Conservation (phyloP, 257 asterid species). For the Nemophila menziesii region DNA sequence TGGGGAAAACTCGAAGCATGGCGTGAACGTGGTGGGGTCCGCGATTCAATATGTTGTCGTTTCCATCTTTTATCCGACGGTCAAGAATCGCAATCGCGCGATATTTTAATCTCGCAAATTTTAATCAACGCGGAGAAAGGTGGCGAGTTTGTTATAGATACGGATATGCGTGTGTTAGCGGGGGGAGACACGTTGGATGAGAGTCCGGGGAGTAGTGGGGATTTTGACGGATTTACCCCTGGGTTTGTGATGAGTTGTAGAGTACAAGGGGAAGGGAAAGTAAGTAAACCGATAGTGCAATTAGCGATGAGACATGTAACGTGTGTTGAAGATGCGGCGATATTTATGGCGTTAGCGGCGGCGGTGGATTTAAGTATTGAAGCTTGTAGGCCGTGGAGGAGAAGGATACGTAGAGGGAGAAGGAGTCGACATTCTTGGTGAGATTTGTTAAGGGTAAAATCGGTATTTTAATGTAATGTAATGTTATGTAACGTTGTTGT, state of each 20-base stretch:
- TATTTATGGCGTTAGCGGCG: constrained; percentile 91
- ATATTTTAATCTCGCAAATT: constrained; percentile 63
- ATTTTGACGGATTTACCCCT: constrained; percentile 53
- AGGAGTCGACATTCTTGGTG: constrained; percentile 66
- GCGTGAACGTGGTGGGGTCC: constrained; percentile 78
- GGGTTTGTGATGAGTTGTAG: constrained; percentile 92
- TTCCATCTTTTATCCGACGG: constrained; percentile 69
- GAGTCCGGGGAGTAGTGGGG: constrained; percentile 85
- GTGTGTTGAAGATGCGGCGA: constrained; percentile 93
- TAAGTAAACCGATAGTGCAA: constrained; percentile 76
- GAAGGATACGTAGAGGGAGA: constrained; percentile 48
- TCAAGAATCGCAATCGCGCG: constrained; percentile 64
- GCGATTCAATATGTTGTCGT: constrained; percentile 68
- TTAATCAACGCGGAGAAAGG: constrained; percentile 72
- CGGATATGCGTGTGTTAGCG: constrained; percentile 47
- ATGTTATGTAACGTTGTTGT: too few relatives aligned
- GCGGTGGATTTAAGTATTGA: constrained; percentile 93
- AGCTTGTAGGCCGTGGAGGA: constrained; percentile 73
- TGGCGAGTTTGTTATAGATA: constrained; percentile 80
- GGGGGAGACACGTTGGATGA: constrained; percentile 52
- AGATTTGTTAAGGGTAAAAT: constrained; percentile 7
- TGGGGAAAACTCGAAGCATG: constrained; percentile 99
- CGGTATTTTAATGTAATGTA: not conserved
- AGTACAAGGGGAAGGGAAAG: constrained; percentile 77
- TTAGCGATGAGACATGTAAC: constrained; percentile 82